A percentile compares a stretch with the other conserved stretches of the same genome.
phyloP scores from a whole-genome alignment of 768 basidiomycete species.

The Leccinum aurantiacum region DNA sequence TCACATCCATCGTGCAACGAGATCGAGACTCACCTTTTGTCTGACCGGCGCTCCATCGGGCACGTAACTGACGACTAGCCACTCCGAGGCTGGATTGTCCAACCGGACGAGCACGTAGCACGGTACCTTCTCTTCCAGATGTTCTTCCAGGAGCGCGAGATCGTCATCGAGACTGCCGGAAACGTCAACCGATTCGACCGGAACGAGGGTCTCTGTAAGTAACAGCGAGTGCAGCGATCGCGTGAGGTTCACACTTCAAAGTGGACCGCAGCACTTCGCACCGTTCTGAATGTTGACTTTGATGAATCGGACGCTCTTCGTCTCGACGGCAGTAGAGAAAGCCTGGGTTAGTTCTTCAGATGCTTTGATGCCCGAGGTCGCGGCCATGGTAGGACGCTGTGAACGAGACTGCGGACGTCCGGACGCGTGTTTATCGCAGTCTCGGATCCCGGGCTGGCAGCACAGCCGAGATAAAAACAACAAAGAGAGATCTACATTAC shows the following conservation, averaged over 20 bases:
- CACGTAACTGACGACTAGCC: slow-evolving; percentile 78
- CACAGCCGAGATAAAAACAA: not conserved
- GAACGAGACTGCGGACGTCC: not conserved
- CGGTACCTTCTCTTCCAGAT: slow-evolving; percentile 61
- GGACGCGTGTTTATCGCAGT: not conserved
- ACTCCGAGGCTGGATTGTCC: slow-evolving; percentile 59
- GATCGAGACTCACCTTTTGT: slow-evolving; percentile 58
- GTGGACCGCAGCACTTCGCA: slow-evolving; percentile 34
- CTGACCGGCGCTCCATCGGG: slow-evolving; percentile 80
- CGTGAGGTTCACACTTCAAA: slow-evolving; percentile 25
- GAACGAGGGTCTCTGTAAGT: slow-evolving; percentile 64
- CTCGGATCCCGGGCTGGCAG: not conserved
- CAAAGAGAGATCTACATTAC: slow-evolving; percentile 28
- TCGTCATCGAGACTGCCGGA: slow-evolving; percentile 60
- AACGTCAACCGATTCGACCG: slow-evolving; percentile 49
- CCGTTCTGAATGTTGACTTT: slow-evolving; percentile 77
- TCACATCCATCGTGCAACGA: slow-evolving; percentile 1
- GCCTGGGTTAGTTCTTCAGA: slow-evolving; percentile 54
- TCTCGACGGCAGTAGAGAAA: slow-evolving; percentile 59
- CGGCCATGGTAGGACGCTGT: slow-evolving; percentile 51
- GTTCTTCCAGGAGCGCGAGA: slow-evolving; percentile 52
- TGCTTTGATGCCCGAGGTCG: slow-evolving; percentile 68
- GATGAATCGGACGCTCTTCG: slow-evolving; percentile 62
- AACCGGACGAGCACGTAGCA: slow-evolving; percentile 74
- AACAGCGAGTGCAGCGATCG: not conserved